Conservation (phyloP, 148 eudicot genomes). For the Spergularia bocconei region DNA sequence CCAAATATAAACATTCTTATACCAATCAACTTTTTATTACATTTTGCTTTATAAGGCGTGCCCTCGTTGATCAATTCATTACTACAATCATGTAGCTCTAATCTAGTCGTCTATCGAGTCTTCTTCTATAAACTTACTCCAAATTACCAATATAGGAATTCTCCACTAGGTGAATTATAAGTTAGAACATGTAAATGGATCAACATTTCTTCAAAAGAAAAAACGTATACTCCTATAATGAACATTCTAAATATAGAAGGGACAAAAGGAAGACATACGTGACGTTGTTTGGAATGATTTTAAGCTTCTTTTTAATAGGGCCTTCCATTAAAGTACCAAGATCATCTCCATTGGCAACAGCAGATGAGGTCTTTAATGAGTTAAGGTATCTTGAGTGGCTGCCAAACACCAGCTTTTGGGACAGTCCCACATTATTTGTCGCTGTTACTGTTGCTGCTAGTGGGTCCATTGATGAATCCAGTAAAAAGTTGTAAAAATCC, state of each 20-base stretch:
- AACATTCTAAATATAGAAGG: neutral
- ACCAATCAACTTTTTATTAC: too few relatives aligned
- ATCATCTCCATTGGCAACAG: constrained; percentile 35
- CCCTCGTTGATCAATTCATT: too few relatives aligned
- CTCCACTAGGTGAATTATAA: too few relatives aligned
- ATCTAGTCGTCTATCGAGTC: too few relatives aligned
- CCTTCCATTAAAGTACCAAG: constrained; percentile 63
- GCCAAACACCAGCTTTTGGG: constrained; percentile 33
- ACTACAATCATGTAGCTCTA: too few relatives aligned
- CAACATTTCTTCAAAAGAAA: neutral
- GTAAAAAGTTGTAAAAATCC: constrained; percentile 84
- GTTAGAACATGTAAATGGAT: neutral
- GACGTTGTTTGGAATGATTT: constrained; percentile 64
- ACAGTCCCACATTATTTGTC: constrained; percentile 12
- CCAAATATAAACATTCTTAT: too few relatives aligned
- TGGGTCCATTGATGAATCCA: constrained; percentile 62
- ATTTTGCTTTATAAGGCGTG: too few relatives aligned
- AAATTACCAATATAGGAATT: too few relatives aligned
- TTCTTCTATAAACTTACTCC: too few relatives aligned
- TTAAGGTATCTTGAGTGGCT: constrained; percentile 58
- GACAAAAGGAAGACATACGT: constrained; percentile 36
- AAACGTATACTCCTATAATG: neutral
- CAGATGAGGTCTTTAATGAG: constrained; percentile 21
- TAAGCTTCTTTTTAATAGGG: constrained; percentile 56
- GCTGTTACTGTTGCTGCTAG: constrained; percentile 32